Conservation (phyloP, 2,329 filamentous ascomycete genomes). For the Pyricularia grisea region DNA sequence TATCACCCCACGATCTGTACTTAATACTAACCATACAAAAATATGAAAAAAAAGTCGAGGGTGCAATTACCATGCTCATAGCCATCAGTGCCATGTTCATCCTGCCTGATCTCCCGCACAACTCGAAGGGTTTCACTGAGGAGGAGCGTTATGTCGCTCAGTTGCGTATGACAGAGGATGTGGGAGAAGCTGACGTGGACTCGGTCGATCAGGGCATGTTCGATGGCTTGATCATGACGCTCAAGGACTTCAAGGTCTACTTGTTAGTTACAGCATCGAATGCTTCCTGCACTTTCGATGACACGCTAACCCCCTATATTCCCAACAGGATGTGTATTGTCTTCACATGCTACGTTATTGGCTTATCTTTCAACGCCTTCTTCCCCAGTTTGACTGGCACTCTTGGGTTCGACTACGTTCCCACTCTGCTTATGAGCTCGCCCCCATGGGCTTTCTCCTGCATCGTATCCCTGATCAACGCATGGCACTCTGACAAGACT, state of each 20-base stretch:
- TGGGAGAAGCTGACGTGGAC: slow-evolving; percentile 44
- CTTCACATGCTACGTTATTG: slow-evolving; percentile 49
- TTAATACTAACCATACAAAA: background rate
- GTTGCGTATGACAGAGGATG: slow-evolving; percentile 44
- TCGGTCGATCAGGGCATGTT: slow-evolving; percentile 36
- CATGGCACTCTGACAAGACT: slow-evolving; percentile 45
- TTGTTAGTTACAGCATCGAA: slow-evolving; percentile 29
- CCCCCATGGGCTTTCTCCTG: slow-evolving; percentile 49
- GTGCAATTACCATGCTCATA: slow-evolving; percentile 11
- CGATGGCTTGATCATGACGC: slow-evolving; percentile 43
- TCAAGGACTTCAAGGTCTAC: slow-evolving; percentile 52
- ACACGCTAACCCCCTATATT: background rate
- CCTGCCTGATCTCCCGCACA: slow-evolving; percentile 41
- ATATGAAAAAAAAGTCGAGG: slow-evolving; percentile 8
- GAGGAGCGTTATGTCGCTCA: slow-evolving; percentile 46
- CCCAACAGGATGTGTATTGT: slow-evolving; percentile 23
- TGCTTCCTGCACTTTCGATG: slow-evolving; percentile 18
- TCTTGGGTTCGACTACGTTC: slow-evolving; percentile 38
- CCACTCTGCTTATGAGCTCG: slow-evolving; percentile 43
- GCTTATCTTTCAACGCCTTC: slow-evolving; percentile 46
- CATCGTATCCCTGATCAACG: slow-evolving; percentile 38
- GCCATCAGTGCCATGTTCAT: slow-evolving; percentile 31
- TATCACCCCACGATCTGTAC: background rate
- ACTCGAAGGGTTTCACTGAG: slow-evolving; percentile 44
- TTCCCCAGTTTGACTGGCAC: slow-evolving; percentile 14